Conservation (phyloP, 73 alveolate species). For the Tetrahymena elliotti region DNA sequence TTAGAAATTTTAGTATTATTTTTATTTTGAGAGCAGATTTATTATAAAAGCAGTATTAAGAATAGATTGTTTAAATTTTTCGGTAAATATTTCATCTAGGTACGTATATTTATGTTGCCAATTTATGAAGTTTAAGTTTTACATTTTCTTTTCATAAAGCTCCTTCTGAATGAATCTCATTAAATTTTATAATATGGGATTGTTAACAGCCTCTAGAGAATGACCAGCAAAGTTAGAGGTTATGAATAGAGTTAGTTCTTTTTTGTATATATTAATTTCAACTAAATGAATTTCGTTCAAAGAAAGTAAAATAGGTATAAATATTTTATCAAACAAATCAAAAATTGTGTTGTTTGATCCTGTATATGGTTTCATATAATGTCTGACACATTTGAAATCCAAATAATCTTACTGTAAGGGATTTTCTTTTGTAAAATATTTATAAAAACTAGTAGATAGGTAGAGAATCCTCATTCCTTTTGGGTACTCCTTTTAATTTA, state of each 20-base stretch:
- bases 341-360: not conserved
- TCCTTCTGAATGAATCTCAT: not conserved
- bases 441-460: not conserved
- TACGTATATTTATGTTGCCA: not conserved
- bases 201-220: not conserved
- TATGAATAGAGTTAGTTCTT: not conserved
- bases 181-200: not conserved
- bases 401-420: not conserved
- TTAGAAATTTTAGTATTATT: not conserved
- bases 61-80: not conserved
- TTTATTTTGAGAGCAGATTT: not conserved
- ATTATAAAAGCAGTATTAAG: not conserved
- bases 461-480: not conserved
- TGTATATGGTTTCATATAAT: not conserved
- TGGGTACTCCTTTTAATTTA: not conserved
- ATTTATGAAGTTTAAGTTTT: not conserved
- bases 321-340: not conserved
- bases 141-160: not conserved
- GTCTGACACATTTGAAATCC: not conserved
- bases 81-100: not conserved
- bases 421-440: not conserved
- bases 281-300: not conserved
- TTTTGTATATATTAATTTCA: not conserved
- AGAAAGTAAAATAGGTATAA: not conserved
- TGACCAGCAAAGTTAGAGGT: not conserved